Base-by-base conservation (phyloP, 179 eudicot species). In the Camellia oleifera region DNA sequence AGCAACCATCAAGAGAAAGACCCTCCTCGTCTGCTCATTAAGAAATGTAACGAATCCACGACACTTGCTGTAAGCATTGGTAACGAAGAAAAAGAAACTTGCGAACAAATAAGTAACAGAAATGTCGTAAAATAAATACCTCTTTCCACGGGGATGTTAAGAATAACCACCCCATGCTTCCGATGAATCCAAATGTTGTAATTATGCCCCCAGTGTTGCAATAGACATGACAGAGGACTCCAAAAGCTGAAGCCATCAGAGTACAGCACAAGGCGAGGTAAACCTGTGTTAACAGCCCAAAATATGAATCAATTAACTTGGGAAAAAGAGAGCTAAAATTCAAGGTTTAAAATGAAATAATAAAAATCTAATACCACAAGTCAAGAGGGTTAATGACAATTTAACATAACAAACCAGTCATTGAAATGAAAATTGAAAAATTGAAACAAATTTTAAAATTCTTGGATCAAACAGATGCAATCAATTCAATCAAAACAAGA, bases 131-230 rank as follows among this genome's bases (percentile, higher is more conserved):
- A 64, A 64, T 32, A 32, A 0, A 23, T 64, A 64, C 68, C 68
- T 64, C 32, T 32, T 23, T 5, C 40, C 40, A 23, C 11, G 10
- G 68, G 26, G 40, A 32, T 18, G 6, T 5, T 18, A 32, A 18
- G 40, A 8, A 64, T 18, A 64, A 18, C 68, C 68, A 64, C 26
- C 18, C 68, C 20, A 64, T 64, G 68, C 26, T 64, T 23, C 68
- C 68, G 20, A 64, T 64, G 68, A 64, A 64, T 64, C 40, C 68
- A 18, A 64, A 20, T 64, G 11, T 18, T 64, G 68, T 64, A 2
- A 64, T 32, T 64, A 64, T 64, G 7, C 68, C 40, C 40, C 68
- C 68, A 64, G 20, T 64, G 68, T 64, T 64, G 40, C 63, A 58
- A 15, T 11, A 17, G 15, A 64, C 40, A 64, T 64, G 68, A 9